Evolutionary conservation across 257 asterid genomes (phyloP), one percentile per base, ranked within the genome.

Genomic region (Capsicum chinense): DNA sequence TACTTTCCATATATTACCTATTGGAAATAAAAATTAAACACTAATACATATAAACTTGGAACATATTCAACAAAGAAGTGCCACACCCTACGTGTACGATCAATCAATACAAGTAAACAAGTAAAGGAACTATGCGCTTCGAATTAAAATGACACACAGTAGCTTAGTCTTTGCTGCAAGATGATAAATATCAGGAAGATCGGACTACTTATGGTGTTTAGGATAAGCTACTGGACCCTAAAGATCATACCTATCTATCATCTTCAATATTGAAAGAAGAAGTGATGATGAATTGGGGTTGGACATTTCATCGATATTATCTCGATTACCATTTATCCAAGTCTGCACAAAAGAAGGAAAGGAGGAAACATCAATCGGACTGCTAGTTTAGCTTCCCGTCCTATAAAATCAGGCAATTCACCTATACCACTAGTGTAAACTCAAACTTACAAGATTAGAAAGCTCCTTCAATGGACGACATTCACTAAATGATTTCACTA

Each of bases 151-250:
- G 47, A n/a, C n/a, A 70, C 47, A 7, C 48, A 57, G 59, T 88
- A 95, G 99, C 98, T 97, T 97, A 54, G 98, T 97, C 88, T 95
- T 97, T 81, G 99, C 99, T 13, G 98, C 98, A 79, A 97, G 91
- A 66, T 98, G 99, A 83, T 97, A 95, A 57, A 97, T 95, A 63
- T 93, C 98, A 86, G 99, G 99, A 84, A 97, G 99, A 63, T 91
- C 99, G 67, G 86, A 84, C 89, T 97, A 98, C 90, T 91, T 97
- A 92, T 97, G 99, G 92, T 97, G 99, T 86, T 97, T 97, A 19
- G 99, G 99, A 86, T 93, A 97, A 82, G 99, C 99, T 90, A 97
- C 99, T 91, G 93, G 98, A 81, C 99, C 99, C 89, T 97, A 97
- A 71, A 97, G 98, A 90, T 97, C 99, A 87, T 95, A 93, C 88